phyloP scores from a whole-genome alignment of 805 yeast genomes.

The Starmerella bombicola region DNA sequence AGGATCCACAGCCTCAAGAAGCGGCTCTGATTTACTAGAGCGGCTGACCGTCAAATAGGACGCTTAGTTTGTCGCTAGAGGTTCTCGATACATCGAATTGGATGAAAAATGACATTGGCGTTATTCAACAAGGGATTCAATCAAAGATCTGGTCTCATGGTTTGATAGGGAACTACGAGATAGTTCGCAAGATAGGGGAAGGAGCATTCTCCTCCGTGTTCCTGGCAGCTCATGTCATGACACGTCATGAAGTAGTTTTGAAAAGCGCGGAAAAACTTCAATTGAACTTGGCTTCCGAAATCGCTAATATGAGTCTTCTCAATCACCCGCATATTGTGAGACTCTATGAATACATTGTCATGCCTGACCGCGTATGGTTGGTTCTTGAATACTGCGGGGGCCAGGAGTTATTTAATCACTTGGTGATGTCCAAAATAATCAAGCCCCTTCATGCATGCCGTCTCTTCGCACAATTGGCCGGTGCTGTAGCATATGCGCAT shows the following conservation, averaged over 20 bases:
- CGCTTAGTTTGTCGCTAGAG: no score
- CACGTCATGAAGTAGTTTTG: conserved; percentile 65
- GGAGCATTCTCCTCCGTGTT: conserved; percentile 86
- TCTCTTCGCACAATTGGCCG: conserved; percentile 41
- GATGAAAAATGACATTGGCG: conserved; percentile 13
- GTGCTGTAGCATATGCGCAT: conserved; percentile 64
- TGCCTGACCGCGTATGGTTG: conserved; percentile 73
- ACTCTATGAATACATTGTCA: conserved; percentile 71
- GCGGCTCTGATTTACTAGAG: no score
- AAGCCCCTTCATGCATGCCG: conserved; percentile 13
- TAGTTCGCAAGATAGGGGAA: conserved; percentile 67
- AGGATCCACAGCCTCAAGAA: no score
- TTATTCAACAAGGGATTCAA: conserved; percentile 15
- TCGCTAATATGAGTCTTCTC: conserved; percentile 75
- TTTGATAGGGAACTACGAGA: conserved; percentile 63
- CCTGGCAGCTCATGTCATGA: conserved; percentile 63
- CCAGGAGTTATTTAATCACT: conserved; percentile 30
- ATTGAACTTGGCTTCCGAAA: conserved; percentile 80
- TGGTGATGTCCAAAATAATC: conserved; percentile 26
- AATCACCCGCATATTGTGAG: conserved; percentile 73
- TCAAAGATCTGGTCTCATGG: conserved; percentile 6
- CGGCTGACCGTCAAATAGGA: no score
- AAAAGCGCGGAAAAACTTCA: conserved; percentile 67
- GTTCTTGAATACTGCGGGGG: conserved; percentile 75
- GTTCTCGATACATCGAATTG: no score